A percentile compares a stretch with the other conserved stretches of the same genome.
Evolutionary conservation across 2,329 filamentous ascomycete genomes (phyloP).

Genomic region (Daldinia sp.): DNA sequence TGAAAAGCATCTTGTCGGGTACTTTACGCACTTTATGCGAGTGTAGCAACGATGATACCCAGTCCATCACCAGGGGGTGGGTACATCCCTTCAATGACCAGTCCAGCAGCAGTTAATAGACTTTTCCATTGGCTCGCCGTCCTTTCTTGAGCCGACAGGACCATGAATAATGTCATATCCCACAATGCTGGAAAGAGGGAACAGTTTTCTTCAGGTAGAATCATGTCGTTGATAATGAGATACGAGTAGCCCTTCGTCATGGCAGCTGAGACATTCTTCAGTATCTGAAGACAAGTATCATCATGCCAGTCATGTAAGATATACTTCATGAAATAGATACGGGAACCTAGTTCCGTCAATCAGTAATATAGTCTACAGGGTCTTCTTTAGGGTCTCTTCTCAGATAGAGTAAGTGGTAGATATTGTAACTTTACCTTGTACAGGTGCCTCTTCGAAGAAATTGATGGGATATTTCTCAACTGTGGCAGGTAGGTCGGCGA

Average conservation of each 20-base stretch:
- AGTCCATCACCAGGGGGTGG: neutral
- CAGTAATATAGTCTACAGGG: no score
- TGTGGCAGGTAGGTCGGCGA: neutral
- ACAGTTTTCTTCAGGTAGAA: neutral
- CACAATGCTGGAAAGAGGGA: neutral
- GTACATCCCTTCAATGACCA: neutral
- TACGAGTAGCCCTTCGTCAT: neutral
- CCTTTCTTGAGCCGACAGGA: neutral
- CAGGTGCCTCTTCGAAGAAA: neutral
- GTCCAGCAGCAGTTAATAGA: neutral
- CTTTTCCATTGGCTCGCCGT: neutral
- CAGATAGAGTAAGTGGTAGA: neutral
- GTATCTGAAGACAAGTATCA: neutral
- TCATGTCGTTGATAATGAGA: neutral
- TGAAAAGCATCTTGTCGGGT: neutral
- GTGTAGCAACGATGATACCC: neutral
- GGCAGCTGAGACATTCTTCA: neutral
- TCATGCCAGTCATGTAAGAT: neutral
- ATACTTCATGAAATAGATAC: neutral
- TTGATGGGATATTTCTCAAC: neutral
- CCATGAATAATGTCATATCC: neutral
- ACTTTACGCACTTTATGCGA: neutral
- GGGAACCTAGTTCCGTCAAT: neutral
- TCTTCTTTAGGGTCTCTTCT: neutral
- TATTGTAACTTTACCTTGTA: neutral